Base-by-base conservation (phyloP, 2,329 filamentous ascomycete species). In the Pseudophaeomoniella oleicola region DNA sequence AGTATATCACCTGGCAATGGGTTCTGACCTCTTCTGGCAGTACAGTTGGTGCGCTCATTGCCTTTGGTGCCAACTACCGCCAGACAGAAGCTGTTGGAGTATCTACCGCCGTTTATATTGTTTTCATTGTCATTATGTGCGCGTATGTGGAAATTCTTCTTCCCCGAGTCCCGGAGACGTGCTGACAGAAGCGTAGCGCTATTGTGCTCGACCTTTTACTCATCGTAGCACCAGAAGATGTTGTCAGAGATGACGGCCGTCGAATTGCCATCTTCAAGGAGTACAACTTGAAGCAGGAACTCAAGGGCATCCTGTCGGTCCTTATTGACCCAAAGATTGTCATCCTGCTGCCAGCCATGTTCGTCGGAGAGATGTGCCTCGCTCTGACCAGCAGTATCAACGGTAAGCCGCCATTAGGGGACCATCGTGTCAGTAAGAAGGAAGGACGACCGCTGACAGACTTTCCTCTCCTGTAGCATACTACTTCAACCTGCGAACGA, bases 191-290 rank as follows among this genome's bases (percentile, higher is more conserved):
- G 9, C 17, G 30, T 5, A 9, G 6, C n/a, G 13, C 17, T 19
- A 13, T 12, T 36, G 9, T 36, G 30, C 10, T 10, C 18, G 10
- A 16, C 30, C n/a, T 17, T 36, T 6, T 27, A 9, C 22, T 36
- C 13, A 34, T 44, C 32, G 41, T 45, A 19, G 38, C 41, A 12
- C 46, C 46, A 3, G 36, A 36, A 19, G 39, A 46, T 12, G 37
- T 48, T 11, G 40, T 47, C 4, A 39, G 46, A 13, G 45, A 47
- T 29, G 46, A 48, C 30, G 46, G 46, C 6, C 44, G 42, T 6
- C 45, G 47, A 34, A 40, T 48, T 19, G 45, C 46, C 30, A 43
- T 47, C 30, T 48, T 48, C 43, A 32, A 38, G 17, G 27, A 38
- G 15, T 29, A 41, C 5, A 32, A 30, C 3, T 33, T 48, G 30